Evolutionary conservation across 495 filamentous ascomycete genomes (phyloP), one percentile per base, ranked within the genome.

Genomic region (Darksidea phi): DNA sequence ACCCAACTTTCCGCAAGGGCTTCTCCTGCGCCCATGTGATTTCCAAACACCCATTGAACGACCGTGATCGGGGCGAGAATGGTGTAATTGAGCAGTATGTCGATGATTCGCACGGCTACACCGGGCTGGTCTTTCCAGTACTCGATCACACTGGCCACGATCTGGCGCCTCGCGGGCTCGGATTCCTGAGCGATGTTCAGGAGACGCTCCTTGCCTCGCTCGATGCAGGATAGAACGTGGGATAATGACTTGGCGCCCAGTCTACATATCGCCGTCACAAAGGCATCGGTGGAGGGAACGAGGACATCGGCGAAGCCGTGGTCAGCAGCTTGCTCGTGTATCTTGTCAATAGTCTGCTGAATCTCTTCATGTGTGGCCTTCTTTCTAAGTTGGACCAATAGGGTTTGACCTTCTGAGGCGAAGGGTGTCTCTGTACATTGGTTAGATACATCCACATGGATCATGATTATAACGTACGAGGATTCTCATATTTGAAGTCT

Each of bases 71-170:
- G 94, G 10, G 84, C 88, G 7, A 99, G 80, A 61, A 99, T 95
- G 36, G 88, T 91, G 77, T 97, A 99, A 72, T 99, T 99, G 25
- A 99, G 86, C 3, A 99, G 80, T 76, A 96, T 97, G 78, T 99
- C 94, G 55, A 97, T 81, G 67, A 99, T 92, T 67, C 88, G 88
- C 68, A 97, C 87, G 28, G 91, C 95, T 42, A 96, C 86, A 32
- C 94, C 94, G 0, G 94, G 90, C 64, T 97, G 94, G 54, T 92
- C 86, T 38, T 81, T 80, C 94, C 94, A 99, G 77, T 96, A 97
- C 13, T 86, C 83, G 78, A 97, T 87, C 26, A 97, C 93, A 8
- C 88, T 88, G 11, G 84, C 82, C 60, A 97, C 88, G 62, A 99
- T 95, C 72, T 99, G 95, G 54, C 82, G 81, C 18, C 90, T 84